Evolutionary conservation across 192 early-diverging fungal genomes (phyloP).

Genomic region (Ambispora gerdemannii): DNA sequence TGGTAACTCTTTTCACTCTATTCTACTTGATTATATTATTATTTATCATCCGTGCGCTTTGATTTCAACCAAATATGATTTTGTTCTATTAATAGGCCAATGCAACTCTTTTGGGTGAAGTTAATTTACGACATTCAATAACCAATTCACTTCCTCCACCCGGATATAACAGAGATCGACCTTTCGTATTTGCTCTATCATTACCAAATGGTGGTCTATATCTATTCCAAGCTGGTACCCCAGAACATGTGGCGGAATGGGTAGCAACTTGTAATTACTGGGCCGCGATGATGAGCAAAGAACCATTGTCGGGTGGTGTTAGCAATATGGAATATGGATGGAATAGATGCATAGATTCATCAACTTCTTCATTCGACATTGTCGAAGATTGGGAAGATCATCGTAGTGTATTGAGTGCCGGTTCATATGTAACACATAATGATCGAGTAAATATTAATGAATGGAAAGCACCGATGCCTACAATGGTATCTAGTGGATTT

Average conservation of each 20-base stretch:
- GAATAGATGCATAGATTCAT: conserved; percentile 52
- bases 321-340: conserved; percentile 95
- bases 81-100: conserved; percentile 32
- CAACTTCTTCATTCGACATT: conserved; percentile 32
- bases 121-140: conserved; percentile 75
- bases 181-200: conserved; percentile 83
- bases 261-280: conserved; percentile 88
- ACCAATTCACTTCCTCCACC: conserved; percentile 81
- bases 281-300: conserved; percentile 87
- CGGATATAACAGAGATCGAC: conserved; percentile 74
- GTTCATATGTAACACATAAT: conserved; percentile 29
- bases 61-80: not conserved
- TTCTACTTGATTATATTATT: conserved; percentile 5
- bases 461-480: conserved; percentile 50
- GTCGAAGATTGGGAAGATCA: conserved; percentile 27
- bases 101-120: conserved; percentile 42
- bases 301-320: conserved; percentile 83
- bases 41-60: not conserved
- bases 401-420: conserved; percentile 23
- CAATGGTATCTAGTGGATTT: conserved; percentile 41
- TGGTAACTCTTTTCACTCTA: conserved; percentile 38
- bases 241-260: conserved; percentile 78
- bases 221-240: conserved; percentile 79
- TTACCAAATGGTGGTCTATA: conserved; percentile 79
- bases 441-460: conserved; percentile 45